Evolutionary conservation across 495 filamentous ascomycete species (phyloP), one percentile per base, ranked within the genome.

Genomic region (Lepidopterella palustris): DNA sequence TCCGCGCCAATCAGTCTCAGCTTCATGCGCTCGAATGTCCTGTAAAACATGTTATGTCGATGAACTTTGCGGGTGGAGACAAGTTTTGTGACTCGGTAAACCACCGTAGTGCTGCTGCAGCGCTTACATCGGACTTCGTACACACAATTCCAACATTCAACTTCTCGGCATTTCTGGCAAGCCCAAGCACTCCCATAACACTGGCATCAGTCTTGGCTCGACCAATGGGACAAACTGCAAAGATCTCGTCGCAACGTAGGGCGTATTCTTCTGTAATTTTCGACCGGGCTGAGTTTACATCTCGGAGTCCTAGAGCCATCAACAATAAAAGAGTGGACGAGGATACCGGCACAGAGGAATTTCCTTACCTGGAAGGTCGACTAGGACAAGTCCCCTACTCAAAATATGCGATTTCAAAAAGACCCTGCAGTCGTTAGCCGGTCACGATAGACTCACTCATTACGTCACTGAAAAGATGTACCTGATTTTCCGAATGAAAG

Each of bases 121-220:
- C n/a, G 54, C 66, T 62, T 67, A 71, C 72, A 58, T 76, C 74
- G 2, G 74, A 72, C 35, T 60, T 70, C 15, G 74, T 76, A 31
- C 73, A 76, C 32, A 76, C 64, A 28, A 76, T 72, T 28, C 71
- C 64, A 49, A 75, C 61, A n/a, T 74, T 75, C 20, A 67, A 66
- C 15, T 74, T 35, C 18, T 53, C 62, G 0, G 71, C 72, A 26
- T 67, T 54, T 42, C 60, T 58, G 23, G 73, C 74, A 1, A 73
- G 65, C 4, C 69, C 63, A 39, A 74, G 68, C 26, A 76, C 68
- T n/a, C 40, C 59, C 52, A 47, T 60, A 5, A 76, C 69, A 1
- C 73, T 65, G 6, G 40, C 63, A 49, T 76, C 70, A 9, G 68
- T 71, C 4, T 50, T 63, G 8, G 72, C 73, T 49, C 74, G 61